phyloP scores from a whole-genome alignment of 2,329 filamentous ascomycete species.

The Aspergillus fischeri region DNA sequence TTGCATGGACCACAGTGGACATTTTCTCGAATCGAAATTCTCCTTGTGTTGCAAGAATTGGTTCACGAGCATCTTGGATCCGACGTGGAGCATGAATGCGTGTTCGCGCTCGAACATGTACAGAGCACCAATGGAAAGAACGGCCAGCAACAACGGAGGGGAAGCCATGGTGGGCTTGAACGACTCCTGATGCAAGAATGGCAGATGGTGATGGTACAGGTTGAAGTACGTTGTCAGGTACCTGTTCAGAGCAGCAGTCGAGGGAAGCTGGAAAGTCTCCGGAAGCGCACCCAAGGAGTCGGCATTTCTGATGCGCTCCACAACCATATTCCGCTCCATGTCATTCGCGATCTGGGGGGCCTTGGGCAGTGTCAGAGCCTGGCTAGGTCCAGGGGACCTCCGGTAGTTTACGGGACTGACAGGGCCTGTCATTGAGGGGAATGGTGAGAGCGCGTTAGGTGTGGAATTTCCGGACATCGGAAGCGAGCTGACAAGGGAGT shows the following conservation, averaged over 20 bases:
- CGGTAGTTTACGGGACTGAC: slow-evolving; percentile 66
- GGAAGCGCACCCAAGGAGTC: slow-evolving; percentile 80
- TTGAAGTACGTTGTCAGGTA: slow-evolving; percentile 96
- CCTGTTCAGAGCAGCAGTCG: slow-evolving; percentile 74
- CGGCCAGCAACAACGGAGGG: slow-evolving; percentile 78
- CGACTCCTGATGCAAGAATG: slow-evolving; percentile 88
- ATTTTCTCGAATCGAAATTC: slow-evolving; percentile 97
- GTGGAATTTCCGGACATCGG: slow-evolving; percentile 66
- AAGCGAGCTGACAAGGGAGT: slow-evolving; percentile 69
- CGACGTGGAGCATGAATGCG: slow-evolving; percentile 95
- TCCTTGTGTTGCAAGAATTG: slow-evolving; percentile 98
- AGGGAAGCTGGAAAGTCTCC: slow-evolving; percentile 85
- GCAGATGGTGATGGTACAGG: slow-evolving; percentile 93
- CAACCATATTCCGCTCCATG: slow-evolving; percentile 76
- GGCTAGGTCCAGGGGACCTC: slow-evolving; percentile 64
- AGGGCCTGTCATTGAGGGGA: slow-evolving; percentile 62
- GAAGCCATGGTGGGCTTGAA: slow-evolving; percentile 78
- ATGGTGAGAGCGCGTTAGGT: slow-evolving; percentile 70
- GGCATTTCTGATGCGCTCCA: slow-evolving; percentile 77
- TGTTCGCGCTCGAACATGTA: slow-evolving; percentile 98
- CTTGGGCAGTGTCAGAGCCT: slow-evolving; percentile 60
- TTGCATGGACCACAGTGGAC: slow-evolving; percentile 97
- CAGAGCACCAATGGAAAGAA: slow-evolving; percentile 89
- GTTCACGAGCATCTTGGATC: slow-evolving; percentile 94
- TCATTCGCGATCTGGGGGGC: slow-evolving; percentile 80